Percentiles rank a stretch among this genome's conserved stretches.
These are phyloP conservation scores for Botryotinia convoluta DNA, from an alignment of 2,329 filamentous ascomycete genomes.

Conservation along the genomic window DNA sequence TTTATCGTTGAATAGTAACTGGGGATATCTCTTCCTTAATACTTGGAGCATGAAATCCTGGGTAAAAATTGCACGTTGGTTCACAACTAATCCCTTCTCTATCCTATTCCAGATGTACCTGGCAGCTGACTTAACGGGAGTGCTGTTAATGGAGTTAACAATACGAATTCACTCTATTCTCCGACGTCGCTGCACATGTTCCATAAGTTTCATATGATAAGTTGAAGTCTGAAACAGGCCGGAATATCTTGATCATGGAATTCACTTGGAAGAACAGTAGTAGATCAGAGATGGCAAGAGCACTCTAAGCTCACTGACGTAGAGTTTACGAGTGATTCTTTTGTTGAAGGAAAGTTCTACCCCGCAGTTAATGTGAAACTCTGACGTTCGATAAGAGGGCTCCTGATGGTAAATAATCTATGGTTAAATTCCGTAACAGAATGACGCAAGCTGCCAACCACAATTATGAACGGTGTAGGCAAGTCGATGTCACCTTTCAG, in stretches of 20 bases:
- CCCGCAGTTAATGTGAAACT: background rate
- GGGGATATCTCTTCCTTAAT: background rate
- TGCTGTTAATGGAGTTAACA: background rate
- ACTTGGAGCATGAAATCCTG: background rate
- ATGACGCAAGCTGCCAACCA: background rate
- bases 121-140: background rate
- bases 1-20: too few species aligned
- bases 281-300: background rate
- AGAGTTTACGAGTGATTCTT: background rate
- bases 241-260: background rate
- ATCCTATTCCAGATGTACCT: background rate
- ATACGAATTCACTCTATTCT: background rate
- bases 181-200: background rate
- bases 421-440: background rate
- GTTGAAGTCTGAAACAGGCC: background rate
- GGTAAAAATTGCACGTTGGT: background rate
- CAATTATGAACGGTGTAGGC: background rate
- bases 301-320: background rate
- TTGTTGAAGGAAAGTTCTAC: background rate
- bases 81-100: background rate
- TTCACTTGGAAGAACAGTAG: background rate
- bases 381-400: background rate
- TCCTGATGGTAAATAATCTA: background rate
- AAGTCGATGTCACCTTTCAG: background rate
- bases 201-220: background rate